These are phyloP conservation scores for Echinosophora koreensis DNA, from an alignment of 306 rosid species.

Conservation along the genomic window DNA sequence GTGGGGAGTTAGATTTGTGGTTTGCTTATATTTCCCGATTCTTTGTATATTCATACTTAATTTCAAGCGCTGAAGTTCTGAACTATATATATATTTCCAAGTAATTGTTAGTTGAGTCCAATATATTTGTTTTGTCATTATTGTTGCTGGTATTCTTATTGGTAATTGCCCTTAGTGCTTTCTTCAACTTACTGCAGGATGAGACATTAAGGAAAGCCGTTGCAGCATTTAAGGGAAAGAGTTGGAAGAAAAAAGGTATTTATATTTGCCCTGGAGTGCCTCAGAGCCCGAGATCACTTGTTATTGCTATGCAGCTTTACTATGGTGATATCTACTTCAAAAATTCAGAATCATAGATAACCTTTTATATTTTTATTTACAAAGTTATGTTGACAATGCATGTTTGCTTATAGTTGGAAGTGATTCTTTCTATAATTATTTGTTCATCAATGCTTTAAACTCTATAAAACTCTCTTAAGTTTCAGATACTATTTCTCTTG, in stretches of 20 bases:
- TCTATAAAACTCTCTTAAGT: too few species aligned
- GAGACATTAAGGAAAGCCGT: conserved; percentile 96
- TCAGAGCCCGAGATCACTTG: conserved; percentile 20
- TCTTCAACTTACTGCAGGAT: conserved; percentile 66
- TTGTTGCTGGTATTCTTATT: background rate
- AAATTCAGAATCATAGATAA: conserved; percentile 28
- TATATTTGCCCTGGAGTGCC: conserved; percentile 31
- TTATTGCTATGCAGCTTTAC: conserved; percentile 29
- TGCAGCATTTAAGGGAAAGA: conserved; percentile 83
- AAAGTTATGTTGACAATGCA: conserved; percentile 11
- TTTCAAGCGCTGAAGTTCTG: too few species aligned
- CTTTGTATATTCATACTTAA: too few species aligned
- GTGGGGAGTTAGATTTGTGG: conserved; percentile 39
- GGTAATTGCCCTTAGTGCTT: conserved; percentile 17
- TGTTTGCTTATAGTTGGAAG: conserved; percentile 24
- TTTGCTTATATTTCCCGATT: too few species aligned
- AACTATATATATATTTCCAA: too few species aligned
- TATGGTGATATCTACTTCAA: conserved; percentile 25
- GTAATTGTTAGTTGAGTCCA: conserved; percentile 7
- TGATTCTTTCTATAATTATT: conserved; percentile 19
- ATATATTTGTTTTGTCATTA: conserved; percentile 23
- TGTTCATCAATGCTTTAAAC: too few species aligned
- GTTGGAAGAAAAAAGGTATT: conserved; percentile 96
- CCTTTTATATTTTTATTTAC: conserved; percentile 10
- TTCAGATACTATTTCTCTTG: too few species aligned